phyloP scores from a whole-genome alignment of 345 rosid species.

The Raphanus raphanistrum region DNA sequence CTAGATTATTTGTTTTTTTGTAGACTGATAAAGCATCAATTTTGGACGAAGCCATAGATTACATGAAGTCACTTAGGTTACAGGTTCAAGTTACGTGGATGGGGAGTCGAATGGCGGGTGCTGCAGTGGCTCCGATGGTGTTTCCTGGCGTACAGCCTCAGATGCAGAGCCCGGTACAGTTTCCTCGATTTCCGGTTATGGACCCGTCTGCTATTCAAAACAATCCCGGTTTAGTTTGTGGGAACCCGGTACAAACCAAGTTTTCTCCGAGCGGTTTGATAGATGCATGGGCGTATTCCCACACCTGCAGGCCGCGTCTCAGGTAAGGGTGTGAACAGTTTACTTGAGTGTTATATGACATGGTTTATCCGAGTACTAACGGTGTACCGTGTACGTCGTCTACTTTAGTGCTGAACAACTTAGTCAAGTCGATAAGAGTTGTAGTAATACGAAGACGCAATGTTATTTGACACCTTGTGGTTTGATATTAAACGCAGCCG shows the following conservation, averaged over 20 bases:
- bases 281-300: conserved; percentile 50
- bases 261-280: conserved; percentile 47
- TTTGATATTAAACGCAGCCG: conserved; percentile 42
- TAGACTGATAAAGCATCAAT: conserved; percentile 96
- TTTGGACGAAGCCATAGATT: conserved; percentile 91
- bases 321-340: conserved; percentile 38
- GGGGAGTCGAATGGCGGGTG: conserved; percentile 71
- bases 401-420: background rate
- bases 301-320: conserved; percentile 49
- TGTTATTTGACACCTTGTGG: background rate
- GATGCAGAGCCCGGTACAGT: conserved; percentile 49
- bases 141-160: conserved; percentile 70
- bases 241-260: conserved; percentile 44
- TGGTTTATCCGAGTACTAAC: too few species aligned
- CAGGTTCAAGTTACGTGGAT: conserved; percentile 95
- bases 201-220: conserved; percentile 44
- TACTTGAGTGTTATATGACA: background rate
- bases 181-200: conserved; percentile 47
- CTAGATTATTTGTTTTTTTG: background rate
- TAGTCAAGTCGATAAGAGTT: background rate
- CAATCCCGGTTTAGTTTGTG: conserved; percentile 41
- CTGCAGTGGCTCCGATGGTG: conserved; percentile 64
- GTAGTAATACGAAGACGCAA: background rate
- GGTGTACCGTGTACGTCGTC: background rate
- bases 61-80: conserved; percentile 86